These are phyloP conservation scores for Rubia peregrina DNA, from an alignment of 305 asterid species.

Conservation along the genomic window DNA sequence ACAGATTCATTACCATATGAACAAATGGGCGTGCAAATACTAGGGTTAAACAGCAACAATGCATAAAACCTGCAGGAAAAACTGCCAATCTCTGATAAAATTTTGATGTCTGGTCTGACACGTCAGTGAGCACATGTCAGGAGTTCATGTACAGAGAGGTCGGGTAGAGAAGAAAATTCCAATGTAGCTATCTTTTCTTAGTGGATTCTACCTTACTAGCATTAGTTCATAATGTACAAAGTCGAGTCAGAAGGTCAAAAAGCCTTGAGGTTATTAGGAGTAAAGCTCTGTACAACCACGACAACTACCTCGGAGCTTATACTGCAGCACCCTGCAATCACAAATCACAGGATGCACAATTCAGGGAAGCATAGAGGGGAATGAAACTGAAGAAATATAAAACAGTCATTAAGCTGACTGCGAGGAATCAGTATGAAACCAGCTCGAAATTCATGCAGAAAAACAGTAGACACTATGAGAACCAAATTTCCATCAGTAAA, in stretches of 20 bases:
- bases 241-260: constrained; percentile 1
- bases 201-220: constrained; percentile 1
- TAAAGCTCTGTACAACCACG: constrained; percentile 13
- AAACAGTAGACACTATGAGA: background rate
- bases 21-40: background rate
- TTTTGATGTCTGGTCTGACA: background rate
- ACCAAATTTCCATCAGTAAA: background rate
- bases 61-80: background rate
- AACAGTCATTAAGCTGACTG: background rate
- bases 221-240: constrained; percentile 14
- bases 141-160: constrained; percentile 9
- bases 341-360: background rate
- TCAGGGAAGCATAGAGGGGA: background rate
- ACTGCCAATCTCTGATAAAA: background rate
- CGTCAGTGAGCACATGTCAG: background rate
- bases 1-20: background rate
- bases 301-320: background rate
- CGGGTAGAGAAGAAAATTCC: background rate
- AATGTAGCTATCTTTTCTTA: constrained; percentile 2
- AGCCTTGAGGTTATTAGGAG: constrained; percentile 11
- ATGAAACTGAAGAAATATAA: background rate
- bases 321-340: constrained; percentile 19
- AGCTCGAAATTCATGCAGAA: background rate
- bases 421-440: background rate
- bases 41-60: background rate